Evolutionary conservation across 176 grass and related monocot genomes (phyloP).

Genomic region (Eleusine indica): DNA sequence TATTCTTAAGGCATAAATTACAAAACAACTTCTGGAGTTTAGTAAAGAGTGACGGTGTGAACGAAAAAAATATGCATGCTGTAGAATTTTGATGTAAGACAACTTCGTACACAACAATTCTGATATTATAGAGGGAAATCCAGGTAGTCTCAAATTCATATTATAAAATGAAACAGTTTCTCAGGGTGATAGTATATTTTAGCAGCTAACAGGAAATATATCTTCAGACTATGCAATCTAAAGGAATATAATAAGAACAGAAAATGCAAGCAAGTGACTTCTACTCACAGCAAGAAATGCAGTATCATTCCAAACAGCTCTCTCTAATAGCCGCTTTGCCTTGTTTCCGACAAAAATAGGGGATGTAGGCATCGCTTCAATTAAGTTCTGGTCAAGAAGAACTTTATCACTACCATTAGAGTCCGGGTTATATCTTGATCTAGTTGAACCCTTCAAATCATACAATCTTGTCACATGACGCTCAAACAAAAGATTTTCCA

Average conservation of each 20-base stretch:
- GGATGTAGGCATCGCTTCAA: conserved; percentile 93
- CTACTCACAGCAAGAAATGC: conserved; percentile 90
- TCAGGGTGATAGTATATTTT: conserved; percentile 3
- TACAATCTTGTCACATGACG: conserved; percentile 83
- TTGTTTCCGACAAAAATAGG: conserved; percentile 98
- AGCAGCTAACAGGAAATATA: not conserved
- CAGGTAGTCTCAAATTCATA: not conserved
- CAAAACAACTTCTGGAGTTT: conserved; percentile 4
- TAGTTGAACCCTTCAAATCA: conserved; percentile 91
- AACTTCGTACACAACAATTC: not conserved
- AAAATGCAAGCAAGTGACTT: conserved; percentile 23
- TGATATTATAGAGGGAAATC: conserved; percentile 18
- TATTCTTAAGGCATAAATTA: conserved; percentile 2
- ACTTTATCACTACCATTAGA: conserved; percentile 92
- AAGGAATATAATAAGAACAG: conserved; percentile 3
- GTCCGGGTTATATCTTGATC: conserved; percentile 96
- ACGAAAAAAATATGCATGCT: not conserved
- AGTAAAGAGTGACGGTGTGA: not conserved
- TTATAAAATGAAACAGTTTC: not conserved
- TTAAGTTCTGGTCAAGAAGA: conserved; percentile 96
- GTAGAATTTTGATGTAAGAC: not conserved
- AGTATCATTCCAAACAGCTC: conserved; percentile 99
- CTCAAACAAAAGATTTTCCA: conserved; percentile 99
- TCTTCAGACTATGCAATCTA: not conserved
- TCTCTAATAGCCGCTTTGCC: conserved; percentile 82